Base-by-base conservation (phyloP, 202 grass and related monocot genomes). In the Eragrostis tef region DNA sequence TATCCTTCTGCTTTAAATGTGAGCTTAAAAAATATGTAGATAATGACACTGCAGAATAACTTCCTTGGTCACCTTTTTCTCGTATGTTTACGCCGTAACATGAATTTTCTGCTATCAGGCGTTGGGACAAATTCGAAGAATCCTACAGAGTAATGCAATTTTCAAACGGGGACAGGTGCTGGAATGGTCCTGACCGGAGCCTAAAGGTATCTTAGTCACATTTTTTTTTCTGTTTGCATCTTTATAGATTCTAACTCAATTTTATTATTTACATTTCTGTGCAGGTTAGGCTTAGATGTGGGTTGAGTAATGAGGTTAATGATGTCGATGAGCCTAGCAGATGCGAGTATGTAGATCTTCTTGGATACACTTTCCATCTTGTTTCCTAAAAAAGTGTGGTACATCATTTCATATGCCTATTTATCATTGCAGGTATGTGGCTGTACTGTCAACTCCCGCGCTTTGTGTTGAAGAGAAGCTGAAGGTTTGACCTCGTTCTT, bases 101-200 rank as follows among this genome's bases (percentile, higher is more conserved):
- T 63, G 10, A 70, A n/a, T 74, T 86, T 87, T 74, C 19, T 85
- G 19, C 69, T 16, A 19, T 75, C 70, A 95, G 96, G 87, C 89
- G 83, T 12, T 98, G 96, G 96, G 96, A 95, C 65, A 98, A 95
- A 73, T 98, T 98, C 83, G 96, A 95, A 69, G 92, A 98, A 56
- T 93, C 90, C 0, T 91, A 95, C 64, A 81, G 92, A 79, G 24
- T 91, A 63, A 88, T 98, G 96, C 77, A 72, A 68, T 98, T 98
- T 65, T 83, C 90, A 43, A 95, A 86, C 48, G 96, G 96, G 81
- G 92, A 98, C 77, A 89, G 11, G 52, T 98, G 96, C 83, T 98
- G 96, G 96, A 98, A 95, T 80, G 96, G 96, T 29, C 96, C 96
- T 39, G 85, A 98, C 81, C 73, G 96, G 90, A 95, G 92, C 83